Percentiles rank a stretch among this genome's conserved stretches.
phyloP scores from a whole-genome alignment of 2,329 filamentous ascomycete genomes.

The Scedosporium dehoogii region DNA sequence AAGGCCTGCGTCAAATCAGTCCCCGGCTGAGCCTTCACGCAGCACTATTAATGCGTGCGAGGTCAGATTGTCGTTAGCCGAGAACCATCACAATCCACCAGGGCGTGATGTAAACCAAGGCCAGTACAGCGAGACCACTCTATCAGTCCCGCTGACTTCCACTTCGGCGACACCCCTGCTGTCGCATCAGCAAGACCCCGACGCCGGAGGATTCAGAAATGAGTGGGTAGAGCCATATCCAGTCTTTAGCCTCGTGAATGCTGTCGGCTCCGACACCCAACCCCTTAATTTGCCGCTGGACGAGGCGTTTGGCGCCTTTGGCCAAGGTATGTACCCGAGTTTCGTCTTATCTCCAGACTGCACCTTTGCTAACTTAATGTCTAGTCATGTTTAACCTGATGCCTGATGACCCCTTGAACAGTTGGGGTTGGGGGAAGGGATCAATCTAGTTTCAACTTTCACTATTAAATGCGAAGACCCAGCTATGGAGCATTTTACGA shows the following conservation, averaged over 20 bases:
- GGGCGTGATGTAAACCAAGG: not conserved
- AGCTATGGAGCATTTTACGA: too few species aligned
- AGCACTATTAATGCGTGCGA: not conserved
- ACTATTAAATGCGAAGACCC: too few species aligned
- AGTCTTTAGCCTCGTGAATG: not conserved
- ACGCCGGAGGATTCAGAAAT: not conserved
- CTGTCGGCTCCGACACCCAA: conserved; percentile 3
- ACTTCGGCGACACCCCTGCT: not conserved
- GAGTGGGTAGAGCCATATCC: conserved; percentile 3
- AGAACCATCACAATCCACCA: not conserved
- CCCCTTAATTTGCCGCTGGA: conserved; percentile 9
- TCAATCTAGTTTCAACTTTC: not conserved
- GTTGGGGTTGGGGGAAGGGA: conserved; percentile 9
- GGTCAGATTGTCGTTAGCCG: not conserved
- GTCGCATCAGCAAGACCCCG: not conserved
- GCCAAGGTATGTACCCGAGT: conserved; percentile 7
- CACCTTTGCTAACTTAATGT: not conserved
- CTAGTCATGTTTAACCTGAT: conserved; percentile 9
- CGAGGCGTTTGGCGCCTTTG: conserved; percentile 10
- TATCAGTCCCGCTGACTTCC: not conserved
- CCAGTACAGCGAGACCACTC: not conserved
- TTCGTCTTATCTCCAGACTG: not conserved
- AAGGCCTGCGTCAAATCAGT: not conserved
- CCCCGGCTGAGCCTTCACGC: not conserved
- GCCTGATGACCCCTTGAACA: conserved; percentile 8